phyloP scores from a whole-genome alignment of 2,329 filamentous ascomycete species.

The Hypoxylon sp. region DNA sequence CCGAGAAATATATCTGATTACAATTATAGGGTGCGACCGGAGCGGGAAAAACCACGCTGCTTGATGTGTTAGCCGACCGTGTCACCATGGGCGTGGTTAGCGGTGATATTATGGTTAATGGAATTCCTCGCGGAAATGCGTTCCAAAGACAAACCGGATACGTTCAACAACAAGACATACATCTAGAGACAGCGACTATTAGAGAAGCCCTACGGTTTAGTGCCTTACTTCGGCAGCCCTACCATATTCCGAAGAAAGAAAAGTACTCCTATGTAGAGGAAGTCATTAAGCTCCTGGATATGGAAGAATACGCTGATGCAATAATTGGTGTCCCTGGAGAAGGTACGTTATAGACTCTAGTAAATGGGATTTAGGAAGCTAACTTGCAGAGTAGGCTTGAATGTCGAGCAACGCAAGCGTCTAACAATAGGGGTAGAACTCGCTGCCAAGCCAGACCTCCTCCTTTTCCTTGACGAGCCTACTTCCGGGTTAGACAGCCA shows the following conservation, averaged over 20 bases:
- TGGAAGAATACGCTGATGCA: conserved; percentile 77
- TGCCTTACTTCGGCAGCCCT: conserved; percentile 75
- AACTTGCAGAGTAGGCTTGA: conserved; percentile 42
- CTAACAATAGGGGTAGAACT: conserved; percentile 82
- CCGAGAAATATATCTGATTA: conserved; percentile 2
- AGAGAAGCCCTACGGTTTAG: conserved; percentile 76
- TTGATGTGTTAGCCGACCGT: conserved; percentile 76
- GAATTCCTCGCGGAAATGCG: conserved; percentile 71
- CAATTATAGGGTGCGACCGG: conserved; percentile 69
- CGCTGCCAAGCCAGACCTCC: conserved; percentile 77
- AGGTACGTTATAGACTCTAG: conserved; percentile 55
- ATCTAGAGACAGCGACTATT: conserved; percentile 75
- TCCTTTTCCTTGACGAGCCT: conserved; percentile 82
- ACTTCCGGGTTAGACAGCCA: conserved; percentile 81
- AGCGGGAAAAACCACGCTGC: conserved; percentile 80
- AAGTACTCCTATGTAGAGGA: conserved; percentile 77
- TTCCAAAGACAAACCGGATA: conserved; percentile 80
- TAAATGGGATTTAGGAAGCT: background rate
- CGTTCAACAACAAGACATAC: conserved; percentile 78
- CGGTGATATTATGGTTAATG: conserved; percentile 79
- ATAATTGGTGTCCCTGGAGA: conserved; percentile 78
- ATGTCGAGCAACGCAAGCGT: conserved; percentile 64
- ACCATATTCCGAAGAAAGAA: conserved; percentile 68
- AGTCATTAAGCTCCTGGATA: conserved; percentile 77
- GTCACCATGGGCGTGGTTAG: conserved; percentile 79